Evolutionary conservation across 2,329 filamentous ascomycete species (phyloP).

Genomic region (Diaporthe velutina): DNA sequence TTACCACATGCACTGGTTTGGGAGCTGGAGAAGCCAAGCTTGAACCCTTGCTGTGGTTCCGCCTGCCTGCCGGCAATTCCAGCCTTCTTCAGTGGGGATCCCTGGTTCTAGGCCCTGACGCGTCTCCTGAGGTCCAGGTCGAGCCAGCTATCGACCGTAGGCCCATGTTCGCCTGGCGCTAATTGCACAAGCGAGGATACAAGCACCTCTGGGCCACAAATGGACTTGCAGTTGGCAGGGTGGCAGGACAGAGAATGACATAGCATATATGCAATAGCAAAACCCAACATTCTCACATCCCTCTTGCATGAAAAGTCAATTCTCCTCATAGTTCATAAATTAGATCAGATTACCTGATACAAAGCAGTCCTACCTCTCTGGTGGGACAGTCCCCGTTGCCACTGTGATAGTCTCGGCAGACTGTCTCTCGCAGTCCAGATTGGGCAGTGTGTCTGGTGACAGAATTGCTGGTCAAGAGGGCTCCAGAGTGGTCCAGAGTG

Average conservation of each 20-base stretch:
- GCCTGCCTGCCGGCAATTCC: conserved; percentile 23
- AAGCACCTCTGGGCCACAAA: not conserved
- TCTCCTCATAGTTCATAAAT: not conserved
- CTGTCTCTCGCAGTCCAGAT: not conserved
- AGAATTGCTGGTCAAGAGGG: not conserved
- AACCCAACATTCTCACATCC: no score
- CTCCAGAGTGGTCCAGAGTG: not conserved
- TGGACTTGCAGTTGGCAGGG: not conserved
- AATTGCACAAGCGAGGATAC: not conserved
- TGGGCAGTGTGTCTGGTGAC: not conserved
- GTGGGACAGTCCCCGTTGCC: not conserved
- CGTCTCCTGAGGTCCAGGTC: not conserved
- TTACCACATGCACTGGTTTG: conserved; percentile 29
- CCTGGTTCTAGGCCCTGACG: conserved; percentile 18
- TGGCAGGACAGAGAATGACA: no score
- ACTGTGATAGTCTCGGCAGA: not conserved
- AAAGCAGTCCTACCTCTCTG: no score
- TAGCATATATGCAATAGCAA: no score
- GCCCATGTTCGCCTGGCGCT: not conserved
- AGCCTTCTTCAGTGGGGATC: conserved; percentile 28
- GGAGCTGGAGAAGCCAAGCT: conserved; percentile 31
- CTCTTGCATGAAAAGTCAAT: no score
- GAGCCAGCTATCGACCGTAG: not conserved
- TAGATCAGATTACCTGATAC: not conserved
- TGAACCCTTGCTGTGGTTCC: conserved; percentile 4